Percentiles rank a stretch among this genome's conserved stretches.
Evolutionary conservation across 164 flowering plant genomes (phyloP).

Genomic region (Dillenia suffruticosa): DNA sequence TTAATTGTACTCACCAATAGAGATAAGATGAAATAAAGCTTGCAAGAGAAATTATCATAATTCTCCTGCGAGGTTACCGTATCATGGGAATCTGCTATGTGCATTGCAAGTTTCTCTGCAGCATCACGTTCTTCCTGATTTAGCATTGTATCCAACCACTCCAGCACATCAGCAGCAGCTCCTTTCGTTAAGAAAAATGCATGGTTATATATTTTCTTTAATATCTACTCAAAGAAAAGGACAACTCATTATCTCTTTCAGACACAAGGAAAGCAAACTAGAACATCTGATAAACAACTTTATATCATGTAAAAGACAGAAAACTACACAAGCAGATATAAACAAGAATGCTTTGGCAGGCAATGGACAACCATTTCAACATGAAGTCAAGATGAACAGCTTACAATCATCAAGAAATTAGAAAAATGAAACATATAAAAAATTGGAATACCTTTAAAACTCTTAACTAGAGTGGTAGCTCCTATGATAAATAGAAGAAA

Average conservation of each 20-base stretch:
- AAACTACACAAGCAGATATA: no score
- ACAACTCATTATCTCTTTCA: neutral
- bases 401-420: no score
- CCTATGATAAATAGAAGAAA: no score
- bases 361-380: no score
- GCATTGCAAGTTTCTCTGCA: slow-evolving; percentile 73
- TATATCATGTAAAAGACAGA: no score
- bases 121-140: slow-evolving; percentile 52
- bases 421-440: no score
- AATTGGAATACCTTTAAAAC: no score
- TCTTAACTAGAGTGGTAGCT: no score
- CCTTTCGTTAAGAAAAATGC: slow-evolving; percentile 86
- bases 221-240: slow-evolving; percentile 43
- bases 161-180: slow-evolving; percentile 91
- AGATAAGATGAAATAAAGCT: slow-evolving; percentile 74
- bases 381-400: no score
- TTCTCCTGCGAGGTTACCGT: slow-evolving; percentile 37
- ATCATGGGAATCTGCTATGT: slow-evolving; percentile 56
- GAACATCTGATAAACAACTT: no score
- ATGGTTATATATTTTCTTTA: slow-evolving; percentile 99
- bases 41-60: slow-evolving; percentile 73
- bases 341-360: no score
- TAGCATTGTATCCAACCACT: slow-evolving; percentile 78
- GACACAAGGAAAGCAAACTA: no score
- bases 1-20: slow-evolving; percentile 58